Conservation (phyloP, 139 green algal genomes). For the Yamagishiella unicocca region DNA sequence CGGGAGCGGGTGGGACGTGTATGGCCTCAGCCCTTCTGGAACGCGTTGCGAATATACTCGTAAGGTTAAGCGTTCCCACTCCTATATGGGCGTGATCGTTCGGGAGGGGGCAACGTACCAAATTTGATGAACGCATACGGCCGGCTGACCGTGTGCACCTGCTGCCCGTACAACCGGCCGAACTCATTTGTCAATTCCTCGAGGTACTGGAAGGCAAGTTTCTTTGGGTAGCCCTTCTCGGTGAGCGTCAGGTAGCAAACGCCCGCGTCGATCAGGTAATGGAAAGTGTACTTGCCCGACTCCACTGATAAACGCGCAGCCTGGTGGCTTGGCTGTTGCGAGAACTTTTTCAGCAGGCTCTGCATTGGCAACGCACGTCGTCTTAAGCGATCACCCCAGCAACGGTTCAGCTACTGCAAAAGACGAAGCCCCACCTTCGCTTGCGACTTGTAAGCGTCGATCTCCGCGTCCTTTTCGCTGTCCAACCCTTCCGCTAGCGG, state of each 20-base stretch:
- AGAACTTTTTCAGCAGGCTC: conserved; percentile 81
- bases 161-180: conserved; percentile 82
- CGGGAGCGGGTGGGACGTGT: too few relatives aligned
- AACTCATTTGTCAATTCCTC: conserved; percentile 98
- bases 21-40: too few relatives aligned
- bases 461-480: conserved; percentile 88
- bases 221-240: conserved; percentile 94
- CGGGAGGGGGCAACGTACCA: conserved; percentile 82
- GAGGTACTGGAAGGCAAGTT: conserved; percentile 98
- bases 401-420: neutral
- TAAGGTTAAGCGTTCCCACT: too few relatives aligned
- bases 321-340: conserved; percentile 49
- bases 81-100: too few relatives aligned
- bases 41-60: too few relatives aligned
- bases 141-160: conserved; percentile 91
- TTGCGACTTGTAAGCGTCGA: conserved; percentile 93
- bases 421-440: conserved; percentile 84
- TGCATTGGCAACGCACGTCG: conserved; percentile 10
- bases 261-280: conserved; percentile 91
- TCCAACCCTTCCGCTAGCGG: conserved; percentile 97
- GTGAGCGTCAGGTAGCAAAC: conserved; percentile 95
- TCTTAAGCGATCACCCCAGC: neutral
- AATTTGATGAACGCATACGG: conserved; percentile 99
- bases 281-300: conserved; percentile 82
- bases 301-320: conserved; percentile 84